phyloP scores from a whole-genome alignment of 129 eudicot species.

The Erigeron canadensis region DNA sequence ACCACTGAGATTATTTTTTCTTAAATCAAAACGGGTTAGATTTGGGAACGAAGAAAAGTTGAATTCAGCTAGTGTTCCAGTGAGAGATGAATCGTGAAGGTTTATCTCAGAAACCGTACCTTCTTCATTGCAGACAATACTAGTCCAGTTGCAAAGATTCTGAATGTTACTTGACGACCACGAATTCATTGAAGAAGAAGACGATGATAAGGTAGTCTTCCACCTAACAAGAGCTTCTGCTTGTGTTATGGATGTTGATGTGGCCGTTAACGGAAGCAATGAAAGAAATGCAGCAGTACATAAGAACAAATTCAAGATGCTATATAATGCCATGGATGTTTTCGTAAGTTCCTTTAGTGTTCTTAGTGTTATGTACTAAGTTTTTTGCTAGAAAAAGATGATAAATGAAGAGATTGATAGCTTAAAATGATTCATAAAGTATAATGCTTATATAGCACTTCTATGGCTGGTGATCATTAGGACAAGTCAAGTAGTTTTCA shows the following conservation, averaged over 20 bases:
- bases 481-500: too few relatives aligned
- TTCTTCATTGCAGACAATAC: conserved; percentile 44
- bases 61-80: conserved; percentile 45
- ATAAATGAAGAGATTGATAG: too few relatives aligned
- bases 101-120: conserved; percentile 43
- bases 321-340: background rate
- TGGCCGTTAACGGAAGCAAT: conserved; percentile 27
- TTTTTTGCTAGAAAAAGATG: too few relatives aligned
- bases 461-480: too few relatives aligned
- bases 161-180: conserved; percentile 57
- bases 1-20: conserved; percentile 44
- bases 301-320: conserved; percentile 21
- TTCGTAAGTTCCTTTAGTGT: too few relatives aligned
- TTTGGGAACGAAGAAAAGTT: conserved; percentile 52
- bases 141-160: conserved; percentile 44
- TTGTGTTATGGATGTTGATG: conserved; percentile 49
- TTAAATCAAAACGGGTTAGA: conserved; percentile 47
- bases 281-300: conserved; percentile 28
- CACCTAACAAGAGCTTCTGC: conserved; percentile 63
- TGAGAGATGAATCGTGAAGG: conserved; percentile 32
- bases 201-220: conserved; percentile 47
- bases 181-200: conserved; percentile 45
- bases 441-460: too few relatives aligned
- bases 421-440: too few relatives aligned
- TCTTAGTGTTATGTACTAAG: too few relatives aligned